A percentile compares a stretch with the other conserved stretches of the same genome.
phyloP scores from a whole-genome alignment of 2,329 filamentous ascomycete genomes.

The Cladophialophora immunda region DNA sequence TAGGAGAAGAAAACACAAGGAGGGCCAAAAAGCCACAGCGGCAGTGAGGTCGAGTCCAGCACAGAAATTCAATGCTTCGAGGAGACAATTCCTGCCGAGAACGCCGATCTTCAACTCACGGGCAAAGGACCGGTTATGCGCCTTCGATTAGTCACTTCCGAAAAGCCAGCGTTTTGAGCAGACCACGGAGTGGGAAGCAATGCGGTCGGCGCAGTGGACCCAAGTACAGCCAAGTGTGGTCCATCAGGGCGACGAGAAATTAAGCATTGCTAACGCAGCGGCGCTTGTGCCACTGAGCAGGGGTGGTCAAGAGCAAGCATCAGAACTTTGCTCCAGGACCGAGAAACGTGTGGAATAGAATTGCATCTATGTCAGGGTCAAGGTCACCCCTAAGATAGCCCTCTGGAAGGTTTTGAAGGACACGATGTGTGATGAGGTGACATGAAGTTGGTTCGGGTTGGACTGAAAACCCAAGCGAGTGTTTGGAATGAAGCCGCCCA shows the following conservation, averaged over 20 bases:
- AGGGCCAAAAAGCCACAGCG: neutral
- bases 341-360: neutral
- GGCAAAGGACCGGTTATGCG: neutral
- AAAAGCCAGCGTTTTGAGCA: neutral
- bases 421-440: neutral
- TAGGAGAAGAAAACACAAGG: constrained; percentile 29
- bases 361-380: neutral
- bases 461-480: neutral
- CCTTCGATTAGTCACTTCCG: constrained; percentile 3
- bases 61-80: constrained; percentile 7
- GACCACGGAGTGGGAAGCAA: neutral
- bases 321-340: neutral
- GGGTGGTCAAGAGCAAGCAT: neutral
- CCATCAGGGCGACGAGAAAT: neutral
- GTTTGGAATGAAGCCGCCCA: neutral
- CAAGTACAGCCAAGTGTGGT: neutral
- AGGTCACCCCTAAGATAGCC: neutral
- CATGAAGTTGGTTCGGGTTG: neutral
- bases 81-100: constrained; percentile 1
- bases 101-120: neutral
- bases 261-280: neutral
- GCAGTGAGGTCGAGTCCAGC: neutral
- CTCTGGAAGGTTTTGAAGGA: neutral
- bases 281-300: neutral
- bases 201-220: neutral